phyloP scores from a whole-genome alignment of 768 basidiomycete species.

The Daedaleopsis nitida region DNA sequence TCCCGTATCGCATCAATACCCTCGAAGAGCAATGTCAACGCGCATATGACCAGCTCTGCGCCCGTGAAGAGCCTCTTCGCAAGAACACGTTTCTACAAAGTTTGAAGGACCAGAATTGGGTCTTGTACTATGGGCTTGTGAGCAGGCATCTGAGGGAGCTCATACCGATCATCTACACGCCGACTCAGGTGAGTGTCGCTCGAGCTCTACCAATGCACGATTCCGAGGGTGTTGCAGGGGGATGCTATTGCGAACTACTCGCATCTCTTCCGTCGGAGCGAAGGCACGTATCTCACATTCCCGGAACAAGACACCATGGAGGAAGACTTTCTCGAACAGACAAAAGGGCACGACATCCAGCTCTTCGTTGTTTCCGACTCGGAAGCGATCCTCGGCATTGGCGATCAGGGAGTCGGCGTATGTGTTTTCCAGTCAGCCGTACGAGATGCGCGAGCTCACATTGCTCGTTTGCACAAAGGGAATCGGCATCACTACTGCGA shows the following conservation, averaged over 20 bases:
- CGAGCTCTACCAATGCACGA: background rate
- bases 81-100: slow-evolving; percentile 82
- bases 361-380: slow-evolving; percentile 84
- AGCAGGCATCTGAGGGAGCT: slow-evolving; percentile 47
- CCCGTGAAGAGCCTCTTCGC: slow-evolving; percentile 41
- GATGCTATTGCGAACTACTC: slow-evolving; percentile 86
- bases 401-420: slow-evolving; percentile 74
- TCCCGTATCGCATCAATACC: slow-evolving; percentile 42
- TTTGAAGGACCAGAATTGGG: slow-evolving; percentile 79
- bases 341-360: slow-evolving; percentile 62
- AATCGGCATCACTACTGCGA: slow-evolving; percentile 70
- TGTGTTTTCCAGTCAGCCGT: slow-evolving; percentile 9
- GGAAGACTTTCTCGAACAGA: slow-evolving; percentile 71
- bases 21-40: slow-evolving; percentile 77
- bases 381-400: slow-evolving; percentile 83
- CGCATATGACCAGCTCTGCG: slow-evolving; percentile 65
- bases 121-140: slow-evolving; percentile 72
- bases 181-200: slow-evolving; percentile 60
- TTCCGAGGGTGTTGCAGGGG: slow-evolving; percentile 44
- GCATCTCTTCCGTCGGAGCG: slow-evolving; percentile 76
- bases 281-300: slow-evolving; percentile 74
- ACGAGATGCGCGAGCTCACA: background rate
- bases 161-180: slow-evolving; percentile 78
- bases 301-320: slow-evolving; percentile 69
- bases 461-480: slow-evolving; percentile 27